These are phyloP conservation scores for Daedaleopsis nitida DNA, from an alignment of 768 basidiomycete genomes.

Conservation along the genomic window DNA sequence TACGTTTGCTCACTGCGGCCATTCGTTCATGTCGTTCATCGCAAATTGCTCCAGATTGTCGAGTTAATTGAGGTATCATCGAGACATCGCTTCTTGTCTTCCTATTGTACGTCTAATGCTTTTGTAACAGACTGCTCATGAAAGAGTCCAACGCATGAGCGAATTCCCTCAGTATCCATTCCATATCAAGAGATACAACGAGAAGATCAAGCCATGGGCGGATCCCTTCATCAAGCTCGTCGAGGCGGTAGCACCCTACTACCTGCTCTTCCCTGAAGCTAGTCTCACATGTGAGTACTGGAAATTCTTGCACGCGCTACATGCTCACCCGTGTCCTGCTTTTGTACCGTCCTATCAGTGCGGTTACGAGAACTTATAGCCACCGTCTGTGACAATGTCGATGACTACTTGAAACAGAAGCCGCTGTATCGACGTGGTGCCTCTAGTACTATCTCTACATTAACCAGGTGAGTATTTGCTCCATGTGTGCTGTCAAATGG, in stretches of 20 bases:
- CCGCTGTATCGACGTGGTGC: not conserved
- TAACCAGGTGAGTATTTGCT: not conserved
- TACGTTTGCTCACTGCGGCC: slow-evolving; percentile 8
- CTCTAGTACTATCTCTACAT: not conserved
- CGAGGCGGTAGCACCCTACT: slow-evolving; percentile 16
- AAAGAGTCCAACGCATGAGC: slow-evolving; percentile 14
- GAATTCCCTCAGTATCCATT: slow-evolving; percentile 7
- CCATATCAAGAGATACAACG: slow-evolving; percentile 15
- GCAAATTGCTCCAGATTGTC: slow-evolving; percentile 15
- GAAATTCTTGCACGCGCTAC: not conserved
- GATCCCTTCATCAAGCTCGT: slow-evolving; percentile 20
- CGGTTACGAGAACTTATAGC: slow-evolving; percentile 15
- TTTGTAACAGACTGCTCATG: not conserved
- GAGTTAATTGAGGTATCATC: slow-evolving; percentile 20
- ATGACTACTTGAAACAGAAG: slow-evolving; percentile 4
- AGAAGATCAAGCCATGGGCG: slow-evolving; percentile 10
- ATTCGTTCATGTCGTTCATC: not conserved
- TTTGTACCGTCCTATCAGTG: slow-evolving; percentile 2
- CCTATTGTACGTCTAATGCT: not conserved
- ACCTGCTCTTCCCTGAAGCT: slow-evolving; percentile 18
- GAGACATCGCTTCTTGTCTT: not conserved
- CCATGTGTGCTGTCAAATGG: not conserved
- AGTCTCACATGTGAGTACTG: slow-evolving; percentile 18
- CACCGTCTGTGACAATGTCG: slow-evolving; percentile 9
- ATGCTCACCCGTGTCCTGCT: not conserved